phyloP scores from a whole-genome alignment of 345 rosid genomes.

The Stellera chamaejasme region DNA sequence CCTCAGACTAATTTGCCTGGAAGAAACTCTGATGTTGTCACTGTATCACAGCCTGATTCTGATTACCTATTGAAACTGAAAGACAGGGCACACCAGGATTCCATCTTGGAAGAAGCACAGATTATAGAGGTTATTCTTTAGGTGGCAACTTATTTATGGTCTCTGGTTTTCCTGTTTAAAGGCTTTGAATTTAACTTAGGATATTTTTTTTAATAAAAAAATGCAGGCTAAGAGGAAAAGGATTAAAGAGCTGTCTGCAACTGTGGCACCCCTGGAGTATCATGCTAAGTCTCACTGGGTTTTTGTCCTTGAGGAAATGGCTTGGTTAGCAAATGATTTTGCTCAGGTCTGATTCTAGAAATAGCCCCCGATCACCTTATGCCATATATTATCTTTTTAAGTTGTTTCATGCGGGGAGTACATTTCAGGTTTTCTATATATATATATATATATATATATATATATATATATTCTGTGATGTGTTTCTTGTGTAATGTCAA shows the following conservation, averaged over 20 bases:
- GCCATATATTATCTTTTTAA: slow-evolving; percentile 10
- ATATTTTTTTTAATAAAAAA: neutral
- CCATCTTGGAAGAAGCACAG: slow-evolving; percentile 87
- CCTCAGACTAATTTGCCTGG: slow-evolving; percentile 17
- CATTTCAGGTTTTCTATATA: slow-evolving; percentile 2
- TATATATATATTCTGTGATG: neutral
- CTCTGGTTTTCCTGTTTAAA: slow-evolving; percentile 13
- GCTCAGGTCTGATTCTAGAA: slow-evolving; percentile 59
- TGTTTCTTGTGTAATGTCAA: neutral
- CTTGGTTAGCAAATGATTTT: slow-evolving; percentile 98
- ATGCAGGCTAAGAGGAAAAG: slow-evolving; percentile 81
- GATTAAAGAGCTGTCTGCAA: slow-evolving; percentile 76
- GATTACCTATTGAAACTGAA: slow-evolving; percentile 26
- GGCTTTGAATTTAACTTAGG: slow-evolving; percentile 17
- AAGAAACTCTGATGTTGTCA: slow-evolving; percentile 22
- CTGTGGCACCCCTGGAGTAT: slow-evolving; percentile 35
- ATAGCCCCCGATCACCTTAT: slow-evolving; percentile 10
- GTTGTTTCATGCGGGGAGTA: slow-evolving; percentile 3
- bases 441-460: neutral
- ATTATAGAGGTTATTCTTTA: slow-evolving; percentile 55
- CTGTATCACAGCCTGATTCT: slow-evolving; percentile 39
- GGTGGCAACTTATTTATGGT: slow-evolving; percentile 12
- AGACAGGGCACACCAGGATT: slow-evolving; percentile 68
- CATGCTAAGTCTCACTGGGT: slow-evolving; percentile 77
- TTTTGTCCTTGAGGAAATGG: slow-evolving; percentile 99